These are phyloP conservation scores for Rugonectria rugulosa DNA, from an alignment of 2,329 filamentous ascomycete species.

Conservation along the genomic window DNA sequence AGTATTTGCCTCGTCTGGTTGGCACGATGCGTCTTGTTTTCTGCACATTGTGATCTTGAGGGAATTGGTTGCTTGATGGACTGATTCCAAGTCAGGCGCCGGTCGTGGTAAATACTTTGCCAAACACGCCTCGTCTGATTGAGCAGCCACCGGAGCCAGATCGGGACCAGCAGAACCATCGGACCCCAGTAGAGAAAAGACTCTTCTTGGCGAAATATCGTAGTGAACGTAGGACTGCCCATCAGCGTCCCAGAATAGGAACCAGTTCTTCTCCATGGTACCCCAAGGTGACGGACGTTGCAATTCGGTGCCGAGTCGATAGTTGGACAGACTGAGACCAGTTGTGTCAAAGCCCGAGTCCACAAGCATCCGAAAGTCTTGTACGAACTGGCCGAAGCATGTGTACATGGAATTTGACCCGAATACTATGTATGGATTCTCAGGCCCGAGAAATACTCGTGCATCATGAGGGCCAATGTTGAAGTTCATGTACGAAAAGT, in stretches of 20 bases:
- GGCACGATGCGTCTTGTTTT: conserved; percentile 54
- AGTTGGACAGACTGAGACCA: conserved; percentile 41
- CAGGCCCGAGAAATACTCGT: conserved; percentile 63
- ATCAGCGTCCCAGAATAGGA: conserved; percentile 63
- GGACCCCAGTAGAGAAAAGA: conserved; percentile 53
- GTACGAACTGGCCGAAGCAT: conserved; percentile 65
- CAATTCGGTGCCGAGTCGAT: conserved; percentile 57
- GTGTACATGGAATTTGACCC: conserved; percentile 62
- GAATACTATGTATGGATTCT: conserved; percentile 58
- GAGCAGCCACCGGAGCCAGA: conserved; percentile 47
- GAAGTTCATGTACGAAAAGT: conserved; percentile 50
- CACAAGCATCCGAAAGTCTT: conserved; percentile 59
- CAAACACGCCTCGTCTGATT: conserved; percentile 55
- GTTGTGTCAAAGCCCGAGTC: conserved; percentile 48
- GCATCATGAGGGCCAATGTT: conserved; percentile 65
- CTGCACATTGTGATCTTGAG: conserved; percentile 62
- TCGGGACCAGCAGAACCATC: conserved; percentile 58
- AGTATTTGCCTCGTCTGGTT: conserved; percentile 54
- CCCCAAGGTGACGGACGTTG: conserved; percentile 55
- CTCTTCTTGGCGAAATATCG: conserved; percentile 57
- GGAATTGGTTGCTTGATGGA: conserved; percentile 69
- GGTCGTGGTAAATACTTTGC: conserved; percentile 53
- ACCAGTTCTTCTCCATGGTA: conserved; percentile 68
- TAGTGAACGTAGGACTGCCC: conserved; percentile 60
- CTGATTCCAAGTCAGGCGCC: conserved; percentile 48